These are phyloP conservation scores for Jamesozyma gamospora DNA, from an alignment of 805 yeast species.

Conservation along the genomic window DNA sequence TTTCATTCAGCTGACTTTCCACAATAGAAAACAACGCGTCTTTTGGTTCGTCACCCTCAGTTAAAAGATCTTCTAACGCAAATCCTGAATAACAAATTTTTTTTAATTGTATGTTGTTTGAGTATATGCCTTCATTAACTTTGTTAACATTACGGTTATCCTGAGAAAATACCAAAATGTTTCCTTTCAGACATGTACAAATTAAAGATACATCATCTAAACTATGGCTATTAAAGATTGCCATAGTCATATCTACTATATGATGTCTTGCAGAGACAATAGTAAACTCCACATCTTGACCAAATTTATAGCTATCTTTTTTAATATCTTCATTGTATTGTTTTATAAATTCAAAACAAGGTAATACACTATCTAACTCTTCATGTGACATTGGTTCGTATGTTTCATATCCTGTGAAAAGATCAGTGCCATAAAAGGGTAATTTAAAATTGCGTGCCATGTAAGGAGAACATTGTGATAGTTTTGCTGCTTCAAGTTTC, in stretches of 20 bases:
- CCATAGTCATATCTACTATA: slow-evolving; percentile 21
- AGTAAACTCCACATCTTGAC: slow-evolving; percentile 7
- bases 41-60: slow-evolving; percentile 2
- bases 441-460: slow-evolving; percentile 6
- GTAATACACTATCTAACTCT: slow-evolving; percentile 13
- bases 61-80: slow-evolving; percentile 23
- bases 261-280: slow-evolving; percentile 26
- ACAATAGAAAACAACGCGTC: slow-evolving; percentile 18
- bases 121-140: slow-evolving; percentile 8
- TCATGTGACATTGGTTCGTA: slow-evolving; percentile 15
- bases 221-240: slow-evolving; percentile 10
- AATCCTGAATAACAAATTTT: slow-evolving; percentile 24
- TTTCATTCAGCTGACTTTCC: slow-evolving; percentile 13
- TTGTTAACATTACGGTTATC: slow-evolving; percentile 3
- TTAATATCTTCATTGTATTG: slow-evolving; percentile 2
- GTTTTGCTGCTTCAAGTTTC: slow-evolving; percentile 6
- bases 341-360: slow-evolving; percentile 17
- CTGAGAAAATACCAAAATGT: slow-evolving; percentile 14
- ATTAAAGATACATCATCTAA: slow-evolving; percentile 6
- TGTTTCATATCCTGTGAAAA: slow-evolving; percentile 14
- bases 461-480: not conserved
- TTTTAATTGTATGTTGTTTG: slow-evolving; percentile 4
- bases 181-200: slow-evolving; percentile 11
- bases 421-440: slow-evolving; percentile 17
- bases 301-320: not conserved